phyloP scores from a whole-genome alignment of 305 asterid genomes.

The Solanum hybrid region DNA sequence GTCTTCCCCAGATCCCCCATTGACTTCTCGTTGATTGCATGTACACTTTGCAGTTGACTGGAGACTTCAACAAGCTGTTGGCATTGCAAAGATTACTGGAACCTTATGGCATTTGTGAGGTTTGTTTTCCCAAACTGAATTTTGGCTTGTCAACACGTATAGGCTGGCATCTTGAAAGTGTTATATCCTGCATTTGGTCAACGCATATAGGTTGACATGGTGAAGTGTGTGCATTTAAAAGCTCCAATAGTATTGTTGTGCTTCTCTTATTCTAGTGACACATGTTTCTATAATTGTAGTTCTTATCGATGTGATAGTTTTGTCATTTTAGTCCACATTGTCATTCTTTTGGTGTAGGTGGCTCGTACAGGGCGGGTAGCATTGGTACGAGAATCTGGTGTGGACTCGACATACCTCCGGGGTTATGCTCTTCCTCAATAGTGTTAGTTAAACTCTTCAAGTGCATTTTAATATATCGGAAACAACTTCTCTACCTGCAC shows the following conservation, averaged over 20 bases:
- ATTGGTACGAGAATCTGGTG: constrained; percentile 71
- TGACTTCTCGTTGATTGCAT: constrained; percentile 5
- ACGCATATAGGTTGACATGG: not conserved
- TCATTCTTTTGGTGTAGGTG: constrained; percentile 35
- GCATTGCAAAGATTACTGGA: constrained; percentile 77
- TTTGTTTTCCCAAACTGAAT: constrained; percentile 17
- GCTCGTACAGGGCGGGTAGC: constrained; percentile 92
- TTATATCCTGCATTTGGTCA: not conserved
- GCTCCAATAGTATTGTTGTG: not conserved
- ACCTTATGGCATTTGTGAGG: constrained; percentile 95
- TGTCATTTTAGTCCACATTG: not conserved
- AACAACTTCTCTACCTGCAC: not conserved
- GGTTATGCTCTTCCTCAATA: constrained; percentile 55
- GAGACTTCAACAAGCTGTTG: constrained; percentile 78
- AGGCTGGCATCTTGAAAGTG: not conserved
- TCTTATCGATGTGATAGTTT: not conserved
- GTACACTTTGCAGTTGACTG: constrained; percentile 49
- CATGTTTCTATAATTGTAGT: not conserved
- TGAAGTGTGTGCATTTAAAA: not conserved
- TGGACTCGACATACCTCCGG: constrained; percentile 67
- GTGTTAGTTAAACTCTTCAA: not conserved
- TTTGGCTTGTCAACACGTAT: not conserved
- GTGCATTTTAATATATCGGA: not conserved
- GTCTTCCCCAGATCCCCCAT: not conserved
- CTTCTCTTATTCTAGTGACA: not conserved